Conservation (phyloP, 163 green algal genomes). For the Chlorella variabilis region DNA sequence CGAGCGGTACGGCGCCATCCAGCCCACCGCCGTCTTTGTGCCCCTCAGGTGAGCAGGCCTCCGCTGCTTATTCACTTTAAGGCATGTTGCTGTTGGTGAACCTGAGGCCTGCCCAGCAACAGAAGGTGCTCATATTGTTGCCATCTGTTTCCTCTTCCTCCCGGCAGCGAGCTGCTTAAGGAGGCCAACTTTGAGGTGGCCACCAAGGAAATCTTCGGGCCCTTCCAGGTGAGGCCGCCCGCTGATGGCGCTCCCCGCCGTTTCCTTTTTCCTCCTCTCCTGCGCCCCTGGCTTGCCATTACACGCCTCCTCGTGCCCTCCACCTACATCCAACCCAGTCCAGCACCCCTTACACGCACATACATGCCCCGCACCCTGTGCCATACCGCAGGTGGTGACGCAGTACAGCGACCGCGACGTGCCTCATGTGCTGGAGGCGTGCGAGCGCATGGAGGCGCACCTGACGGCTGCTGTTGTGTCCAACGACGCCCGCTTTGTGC, state of each 20-base stretch:
- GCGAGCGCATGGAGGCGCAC: constrained; percentile 93
- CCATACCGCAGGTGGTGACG: constrained; percentile 83
- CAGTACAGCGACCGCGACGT: constrained; percentile 84
- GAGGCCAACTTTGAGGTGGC: constrained; percentile 81
- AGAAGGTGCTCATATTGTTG: no score
- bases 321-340: no score
- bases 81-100: no score
- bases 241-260: no score
- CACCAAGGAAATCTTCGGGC: constrained; percentile 98
- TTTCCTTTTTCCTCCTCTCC: no score
- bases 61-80: no score
- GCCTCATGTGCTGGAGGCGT: constrained; percentile 82
- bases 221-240: constrained; percentile 90
- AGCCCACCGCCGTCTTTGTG: constrained; percentile 97
- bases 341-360: no score
- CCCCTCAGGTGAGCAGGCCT: constrained; percentile 68
- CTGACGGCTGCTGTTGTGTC: constrained; percentile 97
- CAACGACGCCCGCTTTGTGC: constrained; percentile 90
- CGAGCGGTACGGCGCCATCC: constrained; percentile 85
- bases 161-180: constrained; percentile 58
- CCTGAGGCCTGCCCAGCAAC: no score
- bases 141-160: not conserved
- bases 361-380: no score
- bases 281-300: not conserved
- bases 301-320: not conserved